These are phyloP conservation scores for Centaurea solstitialis DNA, from an alignment of 129 eudicot species.

Conservation along the genomic window DNA sequence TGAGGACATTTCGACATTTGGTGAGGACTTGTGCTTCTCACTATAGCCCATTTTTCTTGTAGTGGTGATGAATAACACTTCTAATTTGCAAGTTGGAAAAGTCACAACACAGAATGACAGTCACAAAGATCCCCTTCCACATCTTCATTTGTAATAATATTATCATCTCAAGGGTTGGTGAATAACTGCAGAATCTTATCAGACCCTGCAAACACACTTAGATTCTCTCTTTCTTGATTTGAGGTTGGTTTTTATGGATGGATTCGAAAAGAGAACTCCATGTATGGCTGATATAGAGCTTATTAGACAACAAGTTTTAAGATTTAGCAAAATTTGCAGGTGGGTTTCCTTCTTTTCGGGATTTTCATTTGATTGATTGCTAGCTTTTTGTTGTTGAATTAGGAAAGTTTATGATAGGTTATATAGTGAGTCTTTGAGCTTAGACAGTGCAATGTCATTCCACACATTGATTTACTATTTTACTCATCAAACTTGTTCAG, in stretches of 20 bases:
- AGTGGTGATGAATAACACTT: slow-evolving; percentile 27
- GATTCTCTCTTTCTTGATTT: slow-evolving; percentile 25
- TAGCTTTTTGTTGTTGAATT: not conserved
- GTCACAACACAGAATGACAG: slow-evolving; percentile 13
- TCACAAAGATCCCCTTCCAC: slow-evolving; percentile 29
- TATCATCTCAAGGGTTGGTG: slow-evolving; percentile 26
- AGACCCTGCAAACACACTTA: no score
- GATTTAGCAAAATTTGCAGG: slow-evolving; percentile 23
- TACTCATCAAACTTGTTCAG: no score
- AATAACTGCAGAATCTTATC: slow-evolving; percentile 11
- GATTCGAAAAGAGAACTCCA: not conserved
- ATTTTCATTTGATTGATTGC: not conserved
- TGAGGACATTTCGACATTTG: no score
- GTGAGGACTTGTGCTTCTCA: no score
- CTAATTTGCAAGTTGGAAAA: slow-evolving; percentile 28
- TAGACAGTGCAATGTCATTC: no score
- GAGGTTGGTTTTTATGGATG: not conserved
- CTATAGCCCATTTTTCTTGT: no score
- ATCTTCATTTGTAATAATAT: slow-evolving; percentile 12
- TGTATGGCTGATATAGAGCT: slow-evolving; percentile 9
- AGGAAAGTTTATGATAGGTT: not conserved
- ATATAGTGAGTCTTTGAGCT: no score
- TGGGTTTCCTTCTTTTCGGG: slow-evolving; percentile 23
- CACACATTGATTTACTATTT: slow-evolving; percentile 52
- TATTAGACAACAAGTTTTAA: slow-evolving; percentile 9